Base-by-base conservation (phyloP, 2,329 filamentous ascomycete genomes). In the Didymella exigua region DNA sequence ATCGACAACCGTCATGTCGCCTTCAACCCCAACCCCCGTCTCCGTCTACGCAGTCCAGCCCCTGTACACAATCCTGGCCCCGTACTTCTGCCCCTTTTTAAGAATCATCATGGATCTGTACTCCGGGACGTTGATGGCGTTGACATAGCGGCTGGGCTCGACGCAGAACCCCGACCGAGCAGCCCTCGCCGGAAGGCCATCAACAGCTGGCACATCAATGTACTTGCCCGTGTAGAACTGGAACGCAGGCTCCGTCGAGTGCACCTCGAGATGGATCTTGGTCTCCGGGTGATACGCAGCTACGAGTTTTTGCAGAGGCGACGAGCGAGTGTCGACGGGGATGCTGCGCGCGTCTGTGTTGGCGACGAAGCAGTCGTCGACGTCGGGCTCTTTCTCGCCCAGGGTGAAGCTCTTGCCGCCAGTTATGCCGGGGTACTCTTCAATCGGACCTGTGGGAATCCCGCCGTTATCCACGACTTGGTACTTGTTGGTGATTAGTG, bases 141-240 rank as follows among this genome's bases (percentile, higher is more conserved):
- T 95, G 51, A 97, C 89, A 74, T 89, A 98, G 19, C 95, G 86
- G 68, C 90, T 90, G 0, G 93, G 93, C 81, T 99, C 95, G 37
- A 96, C 88, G 75, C 92, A 96, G 79, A 98, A 96, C 0, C 89
- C 93, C 38, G 87, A 86, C 43, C 91, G 84, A 4, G 85, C 71
- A 0, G 82, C 84, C 43, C 90, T 84, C 1, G 88, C 86, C 0
- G 88, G 85, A 24, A 84, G 75, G 2, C 79, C 81, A 27, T 78
- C 81, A 19, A 81, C 79, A 54, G 76, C 88, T 0, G 90, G 88
- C 11, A 96, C 88, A 66, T 95, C 79, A 62, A 96, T 92, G 70
- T 87, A 88, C 70, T 90, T 88, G 61, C 93, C 95, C 0, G 92
- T 96, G 78, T 98, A 98, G 78, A 97, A 96, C 76, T 98, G 93